Evolutionary conservation across 2,329 filamentous ascomycete genomes (phyloP), one percentile per base, ranked within the genome.

Genomic region (Colletotrichum sp.): DNA sequence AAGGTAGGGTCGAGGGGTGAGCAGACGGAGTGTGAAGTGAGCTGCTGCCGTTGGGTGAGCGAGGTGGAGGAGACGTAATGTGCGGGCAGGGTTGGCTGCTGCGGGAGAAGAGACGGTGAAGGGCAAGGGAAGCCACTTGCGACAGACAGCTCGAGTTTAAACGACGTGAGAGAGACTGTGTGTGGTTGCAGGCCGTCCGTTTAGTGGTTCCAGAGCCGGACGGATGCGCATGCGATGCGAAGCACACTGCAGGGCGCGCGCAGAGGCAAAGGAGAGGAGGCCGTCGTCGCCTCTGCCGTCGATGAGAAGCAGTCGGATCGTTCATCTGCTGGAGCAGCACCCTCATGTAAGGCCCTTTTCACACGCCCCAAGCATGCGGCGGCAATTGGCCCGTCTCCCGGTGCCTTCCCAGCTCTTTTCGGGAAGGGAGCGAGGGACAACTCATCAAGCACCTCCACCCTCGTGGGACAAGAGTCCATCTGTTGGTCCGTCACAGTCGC

Each of bases 371-470:
- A 59, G 72, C 67, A 55, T 63, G 62, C 64, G 67, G 71, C 75
- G 72, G 75, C 72, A 76, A 77, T 76, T 76, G 72, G 75, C 64
- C 73, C 64, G 70, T 66, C 52, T 57, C 49, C 59, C 57, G 52
- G 34, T 64, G 57, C 63, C 63, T 59, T 67, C 44, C 70, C 59
- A 76, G 73, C 73, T 76, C 64, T 21, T 68, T 76, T 76, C 44
- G 73, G 73, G 73, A 76, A 76, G 70, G 64, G 72, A 76, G 75
- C 57, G 72, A 76, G 28, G 72, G 52, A 72, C 75, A 75, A 76
- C 68, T 75, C 72, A 77, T 75, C 75, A 72, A 76, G 44, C 64
- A 52, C 32, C 72, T 71, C 75, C 71, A 75, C 73, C 68, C 67
- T 74, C 63, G 70, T 73, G 72, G 67, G 72, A 75, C 68, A 24